Evolutionary conservation across 208 protist species (phyloP), one percentile per base, ranked within the genome.

Genomic region (Tritrichomonas musculus): DNA sequence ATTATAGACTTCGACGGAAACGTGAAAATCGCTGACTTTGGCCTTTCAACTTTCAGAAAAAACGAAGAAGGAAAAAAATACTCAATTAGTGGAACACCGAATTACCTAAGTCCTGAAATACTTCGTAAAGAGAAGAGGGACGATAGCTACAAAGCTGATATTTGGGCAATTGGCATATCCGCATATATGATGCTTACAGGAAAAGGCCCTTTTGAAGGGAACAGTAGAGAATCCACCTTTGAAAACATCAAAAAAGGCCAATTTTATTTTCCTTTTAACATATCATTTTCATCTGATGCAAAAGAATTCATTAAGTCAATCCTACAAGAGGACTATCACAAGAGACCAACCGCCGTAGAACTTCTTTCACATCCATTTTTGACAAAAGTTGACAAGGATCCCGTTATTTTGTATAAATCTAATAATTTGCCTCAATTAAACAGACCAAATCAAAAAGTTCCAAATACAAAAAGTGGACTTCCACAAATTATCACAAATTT

Each of bases 221-320:
- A 94, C 22, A 96, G 98, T 93, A 96, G 98, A 13, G 97, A 99
- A 95, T 95, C 95, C 13, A 99, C 98, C 30, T 99, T 99, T 95
- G 95, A 97, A 72, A 95, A 97, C 60, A 99, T 99, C 93, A 94
- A 95, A 33, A 94, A 97, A 88, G 97, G 97, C 92, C 94, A 95
- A 60, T 99, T 99, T 96, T 94, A 96, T 39, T 98, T 99, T 94
- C 98, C 98, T 0, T 27, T 94, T 5, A 84, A 94, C 53, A 93
- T 97, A 20, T 82, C 93, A 11, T 95, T 99, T 41, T 95, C 95
- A 30, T 93, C 96, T 53, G 92, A 41, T 65, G 97, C 96, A 0
- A 97, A 97, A 92, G 96, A 97, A 84, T 96, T 99, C 14, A 98
- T 99, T 77, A 47, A 53, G 17, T 69, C 65, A 55, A 96, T 98